Percentiles rank a stretch among this genome's conserved stretches.
Evolutionary conservation across 2,329 filamentous ascomycete genomes (phyloP).

Genomic region (Colletotrichum tropicale): DNA sequence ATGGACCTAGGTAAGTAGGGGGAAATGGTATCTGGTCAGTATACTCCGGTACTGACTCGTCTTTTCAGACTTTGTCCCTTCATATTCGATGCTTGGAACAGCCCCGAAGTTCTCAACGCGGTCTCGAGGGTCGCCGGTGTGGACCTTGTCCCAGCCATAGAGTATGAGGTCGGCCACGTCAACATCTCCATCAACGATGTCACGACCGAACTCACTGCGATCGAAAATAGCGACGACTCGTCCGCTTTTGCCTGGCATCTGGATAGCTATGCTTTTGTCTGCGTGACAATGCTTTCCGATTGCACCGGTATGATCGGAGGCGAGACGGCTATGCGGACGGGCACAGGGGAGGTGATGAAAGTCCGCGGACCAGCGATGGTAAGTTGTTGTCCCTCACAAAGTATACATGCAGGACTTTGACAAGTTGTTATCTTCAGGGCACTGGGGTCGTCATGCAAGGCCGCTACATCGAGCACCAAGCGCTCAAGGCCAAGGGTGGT

Average conservation of each 20-base stretch:
- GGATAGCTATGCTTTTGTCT: slow-evolving; percentile 72
- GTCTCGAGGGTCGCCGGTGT: slow-evolving; percentile 59
- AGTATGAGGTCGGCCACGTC: slow-evolving; percentile 59
- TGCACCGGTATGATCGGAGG: slow-evolving; percentile 68
- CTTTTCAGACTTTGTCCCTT: slow-evolving; percentile 60
- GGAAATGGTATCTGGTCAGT: slow-evolving; percentile 17
- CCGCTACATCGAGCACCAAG: slow-evolving; percentile 69
- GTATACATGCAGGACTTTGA: slow-evolving; percentile 21
- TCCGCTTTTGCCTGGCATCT: slow-evolving; percentile 67
- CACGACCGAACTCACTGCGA: slow-evolving; percentile 25
- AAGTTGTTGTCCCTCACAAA: slow-evolving; percentile 11
- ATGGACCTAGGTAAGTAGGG: slow-evolving; percentile 46
- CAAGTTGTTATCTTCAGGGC: slow-evolving; percentile 45
- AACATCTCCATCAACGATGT: slow-evolving; percentile 58
- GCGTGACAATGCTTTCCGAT: slow-evolving; percentile 69
- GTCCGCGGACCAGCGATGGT: slow-evolving; percentile 65
- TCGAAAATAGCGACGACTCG: slow-evolving; percentile 50
- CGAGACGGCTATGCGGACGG: slow-evolving; percentile 63
- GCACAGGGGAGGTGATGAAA: slow-evolving; percentile 60
- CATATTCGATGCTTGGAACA: slow-evolving; percentile 56
- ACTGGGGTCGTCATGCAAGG: slow-evolving; percentile 69
- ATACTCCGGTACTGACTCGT: not conserved
- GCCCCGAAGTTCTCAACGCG: slow-evolving; percentile 44
- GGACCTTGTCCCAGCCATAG: slow-evolving; percentile 56
- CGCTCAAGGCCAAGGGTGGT: slow-evolving; percentile 63